Evolutionary conservation across 371 early-diverging fungal species (phyloP).

Genomic region (Mortierella sp.): DNA sequence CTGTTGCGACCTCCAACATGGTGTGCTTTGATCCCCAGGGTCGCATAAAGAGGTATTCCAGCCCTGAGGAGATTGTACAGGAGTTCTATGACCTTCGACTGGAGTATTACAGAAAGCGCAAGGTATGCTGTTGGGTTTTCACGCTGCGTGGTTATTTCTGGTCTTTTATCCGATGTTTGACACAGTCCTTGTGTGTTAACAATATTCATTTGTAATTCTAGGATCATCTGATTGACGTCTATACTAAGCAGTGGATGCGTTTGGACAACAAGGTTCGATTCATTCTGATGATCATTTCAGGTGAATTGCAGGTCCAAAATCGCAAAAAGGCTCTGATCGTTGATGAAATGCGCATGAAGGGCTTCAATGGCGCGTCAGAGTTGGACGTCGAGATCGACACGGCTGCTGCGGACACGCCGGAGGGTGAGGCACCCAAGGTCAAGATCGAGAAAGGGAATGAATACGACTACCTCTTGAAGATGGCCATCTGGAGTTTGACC

Average conservation of each 20-base stretch:
- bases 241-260: constrained; percentile 80
- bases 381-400: constrained; percentile 47
- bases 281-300: constrained; percentile 91
- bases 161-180: too few relatives aligned
- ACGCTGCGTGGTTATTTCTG: neutral
- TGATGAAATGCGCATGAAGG: constrained; percentile 79
- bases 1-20: constrained; percentile 91
- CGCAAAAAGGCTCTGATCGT: constrained; percentile 87
- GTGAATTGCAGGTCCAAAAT: constrained; percentile 87
- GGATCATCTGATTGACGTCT: constrained; percentile 77
- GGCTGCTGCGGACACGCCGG: constrained; percentile 55
- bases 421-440: constrained; percentile 61
- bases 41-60: constrained; percentile 88
- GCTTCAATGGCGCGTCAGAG: constrained; percentile 77
- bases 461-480: constrained; percentile 95
- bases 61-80: constrained; percentile 85
- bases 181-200: too few relatives aligned
- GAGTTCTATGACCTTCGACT: constrained; percentile 96
- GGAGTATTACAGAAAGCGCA: constrained; percentile 91
- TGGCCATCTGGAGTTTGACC: constrained; percentile 96
- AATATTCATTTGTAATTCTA: constrained; percentile 27
- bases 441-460: constrained; percentile 60
- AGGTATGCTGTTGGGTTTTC: constrained; percentile 65
- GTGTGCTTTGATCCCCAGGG: constrained; percentile 97
- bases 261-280: constrained; percentile 96